Evolutionary conservation across 495 filamentous ascomycete genomes (phyloP).

Genomic region (Aspergillus wentii): DNA sequence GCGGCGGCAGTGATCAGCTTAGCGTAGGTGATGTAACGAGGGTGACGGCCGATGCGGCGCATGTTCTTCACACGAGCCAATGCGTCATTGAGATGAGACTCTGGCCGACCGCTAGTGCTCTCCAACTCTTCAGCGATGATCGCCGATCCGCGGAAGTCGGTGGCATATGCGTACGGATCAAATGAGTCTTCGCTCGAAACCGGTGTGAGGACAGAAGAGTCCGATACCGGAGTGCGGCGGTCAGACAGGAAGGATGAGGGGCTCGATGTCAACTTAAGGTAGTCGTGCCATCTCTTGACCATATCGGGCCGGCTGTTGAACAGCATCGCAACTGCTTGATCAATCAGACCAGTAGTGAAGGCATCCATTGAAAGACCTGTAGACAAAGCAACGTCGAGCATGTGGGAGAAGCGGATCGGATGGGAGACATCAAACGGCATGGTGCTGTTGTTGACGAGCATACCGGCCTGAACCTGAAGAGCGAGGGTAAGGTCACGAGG

Average conservation of each 20-base stretch:
- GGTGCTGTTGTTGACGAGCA: constrained; percentile 44
- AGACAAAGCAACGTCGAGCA: constrained; percentile 51
- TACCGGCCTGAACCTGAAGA: constrained; percentile 59
- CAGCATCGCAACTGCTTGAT: constrained; percentile 52
- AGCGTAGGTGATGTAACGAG: constrained; percentile 91
- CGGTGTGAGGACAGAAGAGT: constrained; percentile 30
- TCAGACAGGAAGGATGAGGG: constrained; percentile 27
- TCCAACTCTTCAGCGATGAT: constrained; percentile 87
- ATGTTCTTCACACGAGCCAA: constrained; percentile 83
- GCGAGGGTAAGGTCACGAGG: constrained; percentile 55
- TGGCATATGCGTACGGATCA: constrained; percentile 84
- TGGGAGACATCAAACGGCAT: constrained; percentile 49
- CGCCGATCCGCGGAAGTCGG: constrained; percentile 87
- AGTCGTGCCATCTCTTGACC: constrained; percentile 52
- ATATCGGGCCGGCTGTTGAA: constrained; percentile 51
- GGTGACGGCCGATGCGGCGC: constrained; percentile 84
- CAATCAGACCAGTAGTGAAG: constrained; percentile 48
- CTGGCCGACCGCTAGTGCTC: constrained; percentile 58
- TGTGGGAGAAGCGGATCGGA: constrained; percentile 55
- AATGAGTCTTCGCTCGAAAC: constrained; percentile 67
- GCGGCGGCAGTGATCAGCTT: constrained; percentile 90
- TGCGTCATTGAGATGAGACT: constrained; percentile 72
- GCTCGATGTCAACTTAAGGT: constrained; percentile 38
- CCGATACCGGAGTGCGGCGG: constrained; percentile 36
- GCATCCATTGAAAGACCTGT: constrained; percentile 44